Evolutionary conservation across 306 rosid genomes (phyloP).

Genomic region (Echinosophora koreensis): DNA sequence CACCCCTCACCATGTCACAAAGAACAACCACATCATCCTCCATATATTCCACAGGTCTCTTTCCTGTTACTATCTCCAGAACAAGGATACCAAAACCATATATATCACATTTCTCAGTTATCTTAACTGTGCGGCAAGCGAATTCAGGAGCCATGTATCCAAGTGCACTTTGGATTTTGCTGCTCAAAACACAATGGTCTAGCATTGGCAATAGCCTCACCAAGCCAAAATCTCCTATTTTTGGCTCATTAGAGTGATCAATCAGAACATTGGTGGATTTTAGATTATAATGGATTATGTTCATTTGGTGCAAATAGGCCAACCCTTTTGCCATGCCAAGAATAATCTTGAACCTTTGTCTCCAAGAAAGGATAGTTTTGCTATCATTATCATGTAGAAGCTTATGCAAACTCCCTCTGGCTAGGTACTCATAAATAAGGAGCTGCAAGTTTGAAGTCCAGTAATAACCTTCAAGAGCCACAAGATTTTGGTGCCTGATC

Average conservation of each 20-base stretch:
- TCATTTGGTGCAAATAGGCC: conserved; percentile 79
- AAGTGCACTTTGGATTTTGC: conserved; percentile 91
- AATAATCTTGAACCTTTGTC: conserved; percentile 78
- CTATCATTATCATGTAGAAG: conserved; percentile 69
- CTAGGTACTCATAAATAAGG: conserved; percentile 73
- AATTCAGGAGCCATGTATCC: conserved; percentile 99
- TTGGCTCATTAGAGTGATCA: conserved; percentile 71
- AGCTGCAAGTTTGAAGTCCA: conserved; percentile 91
- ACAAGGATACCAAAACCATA: conserved; percentile 84
- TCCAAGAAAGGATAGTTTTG: conserved; percentile 70
- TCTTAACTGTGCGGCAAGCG: conserved; percentile 84
- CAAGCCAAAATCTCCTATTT: conserved; percentile 83
- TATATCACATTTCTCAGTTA: conserved; percentile 90
- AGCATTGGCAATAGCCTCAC: conserved; percentile 81
- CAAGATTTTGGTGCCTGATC: conserved; percentile 84
- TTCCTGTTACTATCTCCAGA: conserved; percentile 86
- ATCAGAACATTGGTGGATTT: conserved; percentile 84
- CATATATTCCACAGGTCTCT: conserved; percentile 88
- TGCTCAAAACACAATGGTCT: conserved; percentile 87
- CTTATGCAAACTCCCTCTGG: conserved; percentile 81
- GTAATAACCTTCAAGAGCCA: conserved; percentile 83
- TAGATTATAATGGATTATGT: conserved; percentile 81
- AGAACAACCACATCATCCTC: conserved; percentile 95
- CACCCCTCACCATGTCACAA: conserved; percentile 84
- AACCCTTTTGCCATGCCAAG: conserved; percentile 95